Conservation (phyloP, 257 asterid species). For the Schizonepeta tenuifolia region DNA sequence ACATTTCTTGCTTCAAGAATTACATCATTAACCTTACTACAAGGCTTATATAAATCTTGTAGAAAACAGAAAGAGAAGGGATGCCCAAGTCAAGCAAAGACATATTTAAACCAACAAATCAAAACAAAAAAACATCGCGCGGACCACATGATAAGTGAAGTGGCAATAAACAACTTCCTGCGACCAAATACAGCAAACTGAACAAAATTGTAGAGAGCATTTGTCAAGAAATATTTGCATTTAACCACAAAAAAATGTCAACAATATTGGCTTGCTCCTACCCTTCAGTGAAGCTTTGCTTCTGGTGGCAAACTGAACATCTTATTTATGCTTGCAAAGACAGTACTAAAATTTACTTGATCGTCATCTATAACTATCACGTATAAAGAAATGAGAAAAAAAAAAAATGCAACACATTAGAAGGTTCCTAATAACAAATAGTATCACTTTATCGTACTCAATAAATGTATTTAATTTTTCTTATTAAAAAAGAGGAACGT, state of each 20-base stretch:
- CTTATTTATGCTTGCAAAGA: background rate
- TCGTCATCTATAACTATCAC: background rate
- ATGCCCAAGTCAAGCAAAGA: background rate
- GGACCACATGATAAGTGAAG: background rate
- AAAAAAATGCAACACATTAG: background rate
- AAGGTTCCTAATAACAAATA: background rate
- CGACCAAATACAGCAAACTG: background rate
- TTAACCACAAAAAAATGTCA: background rate
- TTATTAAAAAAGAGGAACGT: background rate
- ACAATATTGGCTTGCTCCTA: background rate
- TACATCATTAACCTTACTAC: background rate
- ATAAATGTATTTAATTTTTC: background rate
- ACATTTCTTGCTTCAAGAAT: background rate
- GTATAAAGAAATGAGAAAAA: conserved; percentile 7
- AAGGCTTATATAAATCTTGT: conserved; percentile 8
- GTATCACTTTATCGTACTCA: background rate
- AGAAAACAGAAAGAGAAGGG: background rate
- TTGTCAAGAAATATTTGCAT: background rate
- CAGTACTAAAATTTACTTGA: background rate
- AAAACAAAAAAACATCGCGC: background rate
- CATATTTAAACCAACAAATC: background rate
- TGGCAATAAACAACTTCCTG: background rate
- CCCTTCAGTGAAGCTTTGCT: background rate
- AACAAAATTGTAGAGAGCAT: conserved; percentile 1
- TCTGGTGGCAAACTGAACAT: background rate